Conservation (phyloP, 441 rosid genomes). For the Syzygium syzygioides region DNA sequence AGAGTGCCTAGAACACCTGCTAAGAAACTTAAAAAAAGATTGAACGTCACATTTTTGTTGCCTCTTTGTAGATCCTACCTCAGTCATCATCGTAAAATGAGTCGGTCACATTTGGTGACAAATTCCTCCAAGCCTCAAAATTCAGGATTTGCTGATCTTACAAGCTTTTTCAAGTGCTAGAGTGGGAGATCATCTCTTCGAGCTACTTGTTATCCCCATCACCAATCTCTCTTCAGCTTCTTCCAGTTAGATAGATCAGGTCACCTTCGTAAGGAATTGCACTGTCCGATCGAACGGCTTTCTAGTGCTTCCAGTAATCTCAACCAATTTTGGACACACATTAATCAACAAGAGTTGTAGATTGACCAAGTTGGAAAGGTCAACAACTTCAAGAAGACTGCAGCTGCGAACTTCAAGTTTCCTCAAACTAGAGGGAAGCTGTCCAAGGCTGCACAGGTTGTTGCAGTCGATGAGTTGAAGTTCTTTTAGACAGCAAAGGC, state of each 20-base stretch:
- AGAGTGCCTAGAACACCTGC: neutral
- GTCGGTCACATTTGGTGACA: too few species aligned
- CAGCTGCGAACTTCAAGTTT: neutral
- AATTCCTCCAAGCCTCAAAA: too few species aligned
- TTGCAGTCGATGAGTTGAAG: neutral
- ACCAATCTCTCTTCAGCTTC: neutral
- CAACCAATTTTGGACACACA: too few species aligned
- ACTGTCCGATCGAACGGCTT: too few species aligned
- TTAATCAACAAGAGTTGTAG: too few species aligned
- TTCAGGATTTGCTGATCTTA: too few species aligned
- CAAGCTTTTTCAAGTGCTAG: too few species aligned
- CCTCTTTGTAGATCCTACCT: neutral
- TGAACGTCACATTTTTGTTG: too few species aligned
- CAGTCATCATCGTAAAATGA: neutral
- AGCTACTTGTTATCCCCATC: too few species aligned
- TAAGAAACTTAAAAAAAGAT: neutral
- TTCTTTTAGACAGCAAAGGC: neutral
- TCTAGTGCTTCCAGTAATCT: too few species aligned
- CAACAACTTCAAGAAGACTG: neutral
- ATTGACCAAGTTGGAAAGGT: neutral
- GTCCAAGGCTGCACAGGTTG: neutral
- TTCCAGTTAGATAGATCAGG: neutral
- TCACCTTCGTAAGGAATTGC: neutral
- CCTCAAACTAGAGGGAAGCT: neutral
- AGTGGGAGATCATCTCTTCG: too few species aligned